These are phyloP conservation scores for Russula lepida DNA, from an alignment of 768 basidiomycete genomes.

Conservation along the genomic window DNA sequence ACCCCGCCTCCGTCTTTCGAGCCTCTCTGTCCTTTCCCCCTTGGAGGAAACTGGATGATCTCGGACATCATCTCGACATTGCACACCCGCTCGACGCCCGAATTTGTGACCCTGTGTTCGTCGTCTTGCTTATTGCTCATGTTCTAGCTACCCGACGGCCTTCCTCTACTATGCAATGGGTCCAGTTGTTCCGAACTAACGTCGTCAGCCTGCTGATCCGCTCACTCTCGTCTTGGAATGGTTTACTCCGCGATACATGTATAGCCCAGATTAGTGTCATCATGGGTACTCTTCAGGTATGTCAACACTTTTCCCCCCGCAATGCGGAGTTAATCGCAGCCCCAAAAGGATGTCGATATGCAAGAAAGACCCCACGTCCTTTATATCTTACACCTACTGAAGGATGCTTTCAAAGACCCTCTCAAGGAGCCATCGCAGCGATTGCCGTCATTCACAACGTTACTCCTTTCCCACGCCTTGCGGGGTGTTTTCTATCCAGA, in stretches of 20 bases:
- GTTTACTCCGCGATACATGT: slow-evolving; percentile 50
- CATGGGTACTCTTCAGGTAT: slow-evolving; percentile 55
- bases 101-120: slow-evolving; percentile 76
- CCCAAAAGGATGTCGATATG: slow-evolving; percentile 52
- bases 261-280: slow-evolving; percentile 53
- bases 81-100: slow-evolving; percentile 29
- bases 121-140: slow-evolving; percentile 57
- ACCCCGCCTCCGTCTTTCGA: slow-evolving; percentile 57
- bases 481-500: slow-evolving; percentile 80
- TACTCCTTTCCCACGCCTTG: slow-evolving; percentile 77
- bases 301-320: slow-evolving; percentile 20
- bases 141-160: slow-evolving; percentile 54
- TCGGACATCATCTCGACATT: slow-evolving; percentile 23
- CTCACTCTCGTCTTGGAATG: slow-evolving; percentile 59
- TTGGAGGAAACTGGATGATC: slow-evolving; percentile 45
- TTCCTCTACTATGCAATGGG: slow-evolving; percentile 64
- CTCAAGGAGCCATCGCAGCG: slow-evolving; percentile 36
- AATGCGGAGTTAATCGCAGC: slow-evolving; percentile 18
- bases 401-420: slow-evolving; percentile 44
- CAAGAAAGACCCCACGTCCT: slow-evolving; percentile 70
- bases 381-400: slow-evolving; percentile 60
- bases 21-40: slow-evolving; percentile 66
- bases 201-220: slow-evolving; percentile 65
- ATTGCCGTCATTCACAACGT: slow-evolving; percentile 68
- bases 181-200: slow-evolving; percentile 78